Percentiles rank a stretch among this genome's conserved stretches.
Conservation (phyloP, 345 rosid species). For the Capsella bursapastoris region DNA sequence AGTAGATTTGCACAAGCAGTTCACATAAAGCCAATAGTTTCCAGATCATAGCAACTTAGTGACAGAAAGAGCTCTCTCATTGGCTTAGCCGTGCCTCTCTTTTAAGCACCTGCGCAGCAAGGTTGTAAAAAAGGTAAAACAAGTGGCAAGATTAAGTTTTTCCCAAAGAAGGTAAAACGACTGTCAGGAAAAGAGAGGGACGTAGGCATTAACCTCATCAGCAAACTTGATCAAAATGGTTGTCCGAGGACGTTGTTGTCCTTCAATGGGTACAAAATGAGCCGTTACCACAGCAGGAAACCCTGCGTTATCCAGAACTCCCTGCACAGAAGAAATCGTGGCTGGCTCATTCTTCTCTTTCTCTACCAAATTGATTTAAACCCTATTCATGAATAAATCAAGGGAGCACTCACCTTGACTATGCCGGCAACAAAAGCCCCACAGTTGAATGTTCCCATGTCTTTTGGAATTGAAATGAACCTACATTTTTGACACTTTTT, state of each 20-base stretch:
- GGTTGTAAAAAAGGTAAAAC: neutral
- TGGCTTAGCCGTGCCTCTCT: constrained; percentile 81
- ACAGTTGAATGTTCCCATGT: constrained; percentile 98
- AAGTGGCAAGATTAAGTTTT: neutral
- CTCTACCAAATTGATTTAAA: neutral
- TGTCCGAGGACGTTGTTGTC: constrained; percentile 96
- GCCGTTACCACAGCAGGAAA: constrained; percentile 98
- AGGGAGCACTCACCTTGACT: constrained; percentile 64
- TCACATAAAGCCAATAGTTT: constrained; percentile 26
- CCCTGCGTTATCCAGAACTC: constrained; percentile 90
- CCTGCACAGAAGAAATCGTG: constrained; percentile 50
- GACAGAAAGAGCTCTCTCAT: constrained; percentile 14
- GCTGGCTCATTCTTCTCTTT: constrained; percentile 8
- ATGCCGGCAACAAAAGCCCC: constrained; percentile 99
- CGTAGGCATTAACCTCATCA: constrained; percentile 69
- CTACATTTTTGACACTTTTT: constrained; percentile 38
- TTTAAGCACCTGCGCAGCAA: constrained; percentile 60
- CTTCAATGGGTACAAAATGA: constrained; percentile 98
- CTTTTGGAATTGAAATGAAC: constrained; percentile 96
- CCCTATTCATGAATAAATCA: constrained; percentile 2
- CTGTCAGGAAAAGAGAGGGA: constrained; percentile 16
- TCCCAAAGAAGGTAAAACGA: neutral
- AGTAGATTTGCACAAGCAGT: constrained; percentile 31
- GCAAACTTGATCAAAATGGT: constrained; percentile 95
- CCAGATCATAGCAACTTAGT: constrained; percentile 23